Evolutionary conservation across 1,284 basidiomycete genomes (phyloP).

Genomic region (Apiotrichum veenhuisii): DNA sequence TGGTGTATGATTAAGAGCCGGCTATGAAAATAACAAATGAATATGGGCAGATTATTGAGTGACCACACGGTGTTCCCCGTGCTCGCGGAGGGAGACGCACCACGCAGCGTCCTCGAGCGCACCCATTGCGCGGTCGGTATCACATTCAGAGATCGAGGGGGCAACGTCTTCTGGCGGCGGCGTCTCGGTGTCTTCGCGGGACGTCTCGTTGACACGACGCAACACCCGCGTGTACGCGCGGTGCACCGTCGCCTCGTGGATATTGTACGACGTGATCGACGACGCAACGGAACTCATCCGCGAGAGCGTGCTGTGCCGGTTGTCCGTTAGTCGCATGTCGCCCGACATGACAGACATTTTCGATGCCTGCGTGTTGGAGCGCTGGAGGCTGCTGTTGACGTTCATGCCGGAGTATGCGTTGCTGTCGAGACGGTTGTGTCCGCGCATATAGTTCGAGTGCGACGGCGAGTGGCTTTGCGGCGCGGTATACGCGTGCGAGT

Average conservation of each 20-base stretch:
- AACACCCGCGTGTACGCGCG: slow-evolving; percentile 23
- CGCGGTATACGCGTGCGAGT: not conserved
- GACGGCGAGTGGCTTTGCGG: not conserved
- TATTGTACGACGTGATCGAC: slow-evolving; percentile 8
- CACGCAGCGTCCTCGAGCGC: slow-evolving; percentile 12
- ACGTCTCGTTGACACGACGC: slow-evolving; percentile 9
- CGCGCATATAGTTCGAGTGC: not conserved
- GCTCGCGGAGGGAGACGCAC: slow-evolving; percentile 8
- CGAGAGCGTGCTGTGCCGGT: slow-evolving; percentile 1
- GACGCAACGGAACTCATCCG: slow-evolving; percentile 12
- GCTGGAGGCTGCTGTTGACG: not conserved
- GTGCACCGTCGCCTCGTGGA: slow-evolving; percentile 24
- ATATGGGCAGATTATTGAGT: not conserved
- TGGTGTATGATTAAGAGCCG: not conserved
- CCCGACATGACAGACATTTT: not conserved
- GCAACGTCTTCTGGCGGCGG: not conserved
- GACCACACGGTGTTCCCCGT: too few relatives aligned
- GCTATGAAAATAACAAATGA: too few relatives aligned
- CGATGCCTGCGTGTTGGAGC: not conserved
- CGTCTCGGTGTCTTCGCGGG: slow-evolving; percentile 4
- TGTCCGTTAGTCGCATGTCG: not conserved
- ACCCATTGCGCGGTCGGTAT: not conserved
- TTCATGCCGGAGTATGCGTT: not conserved
- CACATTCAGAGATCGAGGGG: not conserved
- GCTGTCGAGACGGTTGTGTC: not conserved